These are phyloP conservation scores for Exophiala sp. DNA, from an alignment of 2,329 filamentous ascomycete genomes.

Conservation along the genomic window DNA sequence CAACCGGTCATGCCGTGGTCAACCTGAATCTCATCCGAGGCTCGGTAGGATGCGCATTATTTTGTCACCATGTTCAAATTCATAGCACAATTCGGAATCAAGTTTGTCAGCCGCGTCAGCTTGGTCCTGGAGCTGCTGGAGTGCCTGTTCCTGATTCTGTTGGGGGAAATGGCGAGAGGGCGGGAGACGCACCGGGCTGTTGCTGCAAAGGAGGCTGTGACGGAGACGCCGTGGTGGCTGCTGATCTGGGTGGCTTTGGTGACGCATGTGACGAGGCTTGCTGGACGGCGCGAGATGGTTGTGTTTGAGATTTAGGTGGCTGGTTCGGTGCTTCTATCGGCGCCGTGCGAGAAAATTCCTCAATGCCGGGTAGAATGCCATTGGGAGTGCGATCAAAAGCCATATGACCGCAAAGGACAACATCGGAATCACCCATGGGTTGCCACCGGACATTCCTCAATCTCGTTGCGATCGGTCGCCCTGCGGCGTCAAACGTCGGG, in stretches of 20 bases:
- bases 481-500: constrained; percentile 41
- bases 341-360: constrained; percentile 1
- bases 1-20: no score
- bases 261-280: not conserved
- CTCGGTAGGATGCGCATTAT: no score
- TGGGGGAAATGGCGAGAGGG: not conserved
- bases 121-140: no score
- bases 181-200: not conserved
- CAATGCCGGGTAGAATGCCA: constrained; percentile 19
- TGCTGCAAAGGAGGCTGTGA: not conserved
- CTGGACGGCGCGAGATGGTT: not conserved
- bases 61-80: no score
- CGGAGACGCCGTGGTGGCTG: not conserved
- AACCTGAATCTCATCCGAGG: no score
- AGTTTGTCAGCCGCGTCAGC: no score
- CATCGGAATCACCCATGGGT: constrained; percentile 68
- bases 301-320: not conserved
- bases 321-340: not conserved
- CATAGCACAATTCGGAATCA: no score
- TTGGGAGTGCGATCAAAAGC: constrained; percentile 13
- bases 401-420: constrained; percentile 69
- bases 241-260: not conserved
- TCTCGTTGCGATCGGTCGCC: constrained; percentile 59
- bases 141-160: not conserved
- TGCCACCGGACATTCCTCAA: constrained; percentile 62